Percentiles rank a stretch among this genome's conserved stretches.
Evolutionary conservation across 768 basidiomycete genomes (phyloP).

Genomic region (Macrolepiota dolichaula): DNA sequence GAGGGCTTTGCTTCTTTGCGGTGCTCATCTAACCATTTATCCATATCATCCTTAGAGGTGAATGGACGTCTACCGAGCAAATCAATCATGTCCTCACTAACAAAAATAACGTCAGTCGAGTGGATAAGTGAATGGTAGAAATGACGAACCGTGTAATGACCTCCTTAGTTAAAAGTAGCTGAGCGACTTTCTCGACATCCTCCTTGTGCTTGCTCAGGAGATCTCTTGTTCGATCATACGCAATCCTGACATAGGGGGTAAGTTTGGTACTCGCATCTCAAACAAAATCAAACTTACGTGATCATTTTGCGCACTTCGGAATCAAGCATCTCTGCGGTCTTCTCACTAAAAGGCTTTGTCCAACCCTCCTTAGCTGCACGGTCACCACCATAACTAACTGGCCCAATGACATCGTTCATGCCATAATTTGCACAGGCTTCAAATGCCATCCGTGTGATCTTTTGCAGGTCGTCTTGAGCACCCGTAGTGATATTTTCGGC

Average conservation of each 20-base stretch:
- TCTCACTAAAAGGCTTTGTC: conserved; percentile 98
- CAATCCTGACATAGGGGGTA: conserved; percentile 31
- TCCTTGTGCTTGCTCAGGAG: conserved; percentile 78
- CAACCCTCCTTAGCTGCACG: conserved; percentile 81
- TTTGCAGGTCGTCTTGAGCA: conserved; percentile 96
- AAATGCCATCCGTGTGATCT: conserved; percentile 97
- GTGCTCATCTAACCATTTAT: conserved; percentile 92
- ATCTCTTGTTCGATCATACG: conserved; percentile 79
- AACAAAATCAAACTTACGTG: conserved; percentile 25
- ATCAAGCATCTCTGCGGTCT: conserved; percentile 93
- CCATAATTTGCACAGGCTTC: conserved; percentile 95
- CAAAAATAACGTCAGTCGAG: conserved; percentile 3
- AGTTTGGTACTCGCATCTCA: background rate
- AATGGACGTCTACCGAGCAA: conserved; percentile 85
- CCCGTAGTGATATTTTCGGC: conserved; percentile 91
- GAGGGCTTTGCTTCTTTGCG: conserved; percentile 43
- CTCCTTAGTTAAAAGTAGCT: conserved; percentile 89
- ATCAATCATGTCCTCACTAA: conserved; percentile 83
- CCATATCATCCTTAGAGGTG: conserved; percentile 87
- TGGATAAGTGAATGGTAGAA: background rate
- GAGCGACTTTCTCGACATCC: conserved; percentile 92
- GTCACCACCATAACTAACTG: conserved; percentile 93
- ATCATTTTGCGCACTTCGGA: conserved; percentile 95
- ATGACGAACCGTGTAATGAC: conserved; percentile 77
- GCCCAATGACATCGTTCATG: conserved; percentile 93